Conservation (phyloP, 495 filamentous ascomycete species). For the Bacidia gigantensis region DNA sequence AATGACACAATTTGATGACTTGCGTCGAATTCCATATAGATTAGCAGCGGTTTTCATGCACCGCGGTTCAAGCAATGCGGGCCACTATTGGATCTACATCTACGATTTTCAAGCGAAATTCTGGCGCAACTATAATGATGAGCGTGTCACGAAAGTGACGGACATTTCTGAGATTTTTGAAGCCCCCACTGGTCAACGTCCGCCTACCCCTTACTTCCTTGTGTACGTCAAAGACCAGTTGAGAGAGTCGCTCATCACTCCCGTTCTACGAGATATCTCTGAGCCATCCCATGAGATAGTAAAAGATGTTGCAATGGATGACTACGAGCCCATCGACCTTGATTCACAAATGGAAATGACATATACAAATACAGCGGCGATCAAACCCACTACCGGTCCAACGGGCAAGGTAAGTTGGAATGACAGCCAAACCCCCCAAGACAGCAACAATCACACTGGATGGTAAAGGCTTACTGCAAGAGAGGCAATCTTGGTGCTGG, state of each 20-base stretch:
- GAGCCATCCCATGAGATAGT: slow-evolving; percentile 16
- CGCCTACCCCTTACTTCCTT: slow-evolving; percentile 72
- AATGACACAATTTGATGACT: slow-evolving; percentile 46
- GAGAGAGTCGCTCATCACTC: slow-evolving; percentile 47
- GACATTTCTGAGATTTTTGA: slow-evolving; percentile 52
- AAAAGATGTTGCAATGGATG: slow-evolving; percentile 12
- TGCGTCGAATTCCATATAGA: slow-evolving; percentile 53
- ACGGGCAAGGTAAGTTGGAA: neutral
- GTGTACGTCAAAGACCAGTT: slow-evolving; percentile 61
- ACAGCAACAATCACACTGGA: too few relatives aligned
- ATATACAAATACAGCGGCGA: slow-evolving; percentile 1
- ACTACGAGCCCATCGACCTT: slow-evolving; percentile 9
- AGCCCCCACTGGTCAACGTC: slow-evolving; percentile 40
- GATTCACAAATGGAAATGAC: neutral
- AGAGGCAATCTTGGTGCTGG: too few relatives aligned
- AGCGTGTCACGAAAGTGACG: slow-evolving; percentile 55
- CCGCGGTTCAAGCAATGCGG: slow-evolving; percentile 51
- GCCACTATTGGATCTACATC: slow-evolving; percentile 97
- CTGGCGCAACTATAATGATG: slow-evolving; percentile 94
- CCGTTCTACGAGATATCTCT: slow-evolving; percentile 37
- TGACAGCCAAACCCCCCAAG: neutral
- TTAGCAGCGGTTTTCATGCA: slow-evolving; percentile 91
- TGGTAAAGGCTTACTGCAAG: too few relatives aligned
- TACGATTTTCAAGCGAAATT: slow-evolving; percentile 66
- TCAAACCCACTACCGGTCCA: neutral